A percentile compares a stretch with the other conserved stretches of the same genome.
Conservation (phyloP, 2,329 filamentous ascomycete genomes). For the Gnomoniopsis sp. region DNA sequence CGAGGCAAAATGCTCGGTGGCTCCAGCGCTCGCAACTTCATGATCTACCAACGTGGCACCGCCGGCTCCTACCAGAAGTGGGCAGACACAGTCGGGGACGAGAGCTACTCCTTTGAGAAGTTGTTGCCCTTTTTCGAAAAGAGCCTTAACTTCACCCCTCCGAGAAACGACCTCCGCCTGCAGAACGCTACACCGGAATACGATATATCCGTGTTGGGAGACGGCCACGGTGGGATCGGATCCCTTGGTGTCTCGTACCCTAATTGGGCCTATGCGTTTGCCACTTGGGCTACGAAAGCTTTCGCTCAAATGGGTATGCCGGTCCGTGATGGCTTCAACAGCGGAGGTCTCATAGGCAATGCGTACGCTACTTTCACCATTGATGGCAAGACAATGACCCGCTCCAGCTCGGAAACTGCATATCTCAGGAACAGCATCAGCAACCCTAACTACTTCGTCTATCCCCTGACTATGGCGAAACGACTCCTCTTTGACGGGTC, state of each 20-base stretch:
- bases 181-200: constrained; percentile 1
- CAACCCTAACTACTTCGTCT: not conserved
- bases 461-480: not conserved
- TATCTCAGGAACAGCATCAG: not conserved
- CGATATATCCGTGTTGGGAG: not conserved
- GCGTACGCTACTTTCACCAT: not conserved
- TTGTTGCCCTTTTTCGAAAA: constrained; percentile 3
- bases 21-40: constrained; percentile 1
- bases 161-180: not conserved
- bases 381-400: not conserved
- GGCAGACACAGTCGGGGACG: not conserved
- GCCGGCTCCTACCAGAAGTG: not conserved
- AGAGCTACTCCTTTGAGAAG: constrained; percentile 1
- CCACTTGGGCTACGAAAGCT: not conserved
- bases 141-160: constrained; percentile 2
- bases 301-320: not conserved
- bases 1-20: not conserved
- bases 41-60: constrained; percentile 2
- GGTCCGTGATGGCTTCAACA: not conserved
- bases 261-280: not conserved
- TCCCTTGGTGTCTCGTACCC: not conserved
- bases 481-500: not conserved
- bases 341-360: not conserved
- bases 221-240: not conserved
- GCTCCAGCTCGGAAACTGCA: constrained; percentile 2